Base-by-base conservation (phyloP, 129 eudicot species). In the Glebionis coronaria region DNA sequence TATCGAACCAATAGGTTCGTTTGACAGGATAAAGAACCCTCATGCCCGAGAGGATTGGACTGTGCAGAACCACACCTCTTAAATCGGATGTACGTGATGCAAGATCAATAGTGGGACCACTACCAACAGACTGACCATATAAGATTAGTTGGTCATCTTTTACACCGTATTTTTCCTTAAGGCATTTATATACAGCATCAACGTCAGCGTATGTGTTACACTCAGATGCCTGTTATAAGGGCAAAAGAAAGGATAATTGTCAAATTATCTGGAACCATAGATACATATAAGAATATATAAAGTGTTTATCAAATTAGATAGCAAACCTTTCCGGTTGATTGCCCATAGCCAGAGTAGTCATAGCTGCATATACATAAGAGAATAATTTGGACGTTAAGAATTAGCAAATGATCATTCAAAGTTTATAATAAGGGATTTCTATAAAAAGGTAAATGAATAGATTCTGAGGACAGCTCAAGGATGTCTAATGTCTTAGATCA, bases 301-400 rank as follows among this genome's bases (percentile, higher is more conserved):
- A 1, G 11, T 4, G 35, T 2, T 28, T 58, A 18, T 67, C 38
- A 69, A 63, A 68, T 60, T 72, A 63, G 56, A 71, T 20, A 52
- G 68, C 42, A 74, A 76, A 87, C 95, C 95, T 91, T 90, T 82
- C 97, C 97, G 19, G 87, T 78, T 68, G 97, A 90, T 68, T 81
- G 97, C 62, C 97, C 97, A 74, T 90, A 90, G 66, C 97, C 97
- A 54, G 97, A 90, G 83, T 90, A 90, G 78, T 90, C 97, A 76
- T 90, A 90, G 78, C 97, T 90, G 78, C 61, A 66, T 10, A 65
- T 18, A 14, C 79, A 57, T 45, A 31, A 57, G 62, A 45, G 23
- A 67, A 74, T 46, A 49, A 20, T 74, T 73, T 56, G 67, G 67
- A 66, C 29, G 31, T 46, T 45, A 16, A 16, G n/a, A 58, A 27